Conservation (phyloP, 345 rosid species). For the Schrenkiella parvula region DNA sequence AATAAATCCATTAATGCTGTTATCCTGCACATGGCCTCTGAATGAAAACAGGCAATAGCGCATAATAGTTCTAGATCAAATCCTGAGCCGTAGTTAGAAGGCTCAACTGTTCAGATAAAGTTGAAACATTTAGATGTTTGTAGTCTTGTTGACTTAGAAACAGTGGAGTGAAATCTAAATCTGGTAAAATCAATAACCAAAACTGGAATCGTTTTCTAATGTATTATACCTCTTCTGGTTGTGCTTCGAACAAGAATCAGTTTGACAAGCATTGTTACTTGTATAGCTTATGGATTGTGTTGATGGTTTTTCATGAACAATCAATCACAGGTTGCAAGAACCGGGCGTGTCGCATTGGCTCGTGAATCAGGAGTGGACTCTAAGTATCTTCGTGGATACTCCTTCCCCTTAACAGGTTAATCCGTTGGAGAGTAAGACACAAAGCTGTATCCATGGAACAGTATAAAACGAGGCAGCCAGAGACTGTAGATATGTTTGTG, state of each 20-base stretch:
- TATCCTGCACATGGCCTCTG: neutral
- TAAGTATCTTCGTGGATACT: slow-evolving; percentile 75
- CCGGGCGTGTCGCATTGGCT: slow-evolving; percentile 80
- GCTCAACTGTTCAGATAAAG: neutral
- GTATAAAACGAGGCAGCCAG: neutral
- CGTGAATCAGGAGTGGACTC: slow-evolving; percentile 96
- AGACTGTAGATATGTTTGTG: neutral
- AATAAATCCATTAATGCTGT: neutral
- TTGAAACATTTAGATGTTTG: neutral
- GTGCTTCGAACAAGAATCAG: neutral
- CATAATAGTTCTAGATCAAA: neutral
- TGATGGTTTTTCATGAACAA: neutral
- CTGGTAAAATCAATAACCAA: neutral
- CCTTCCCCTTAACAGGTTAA: slow-evolving; percentile 50
- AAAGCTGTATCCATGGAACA: slow-evolving; percentile 7
- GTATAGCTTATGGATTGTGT: neutral
- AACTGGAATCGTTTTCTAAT: neutral
- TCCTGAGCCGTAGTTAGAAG: neutral
- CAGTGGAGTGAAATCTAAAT: neutral
- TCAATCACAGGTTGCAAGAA: slow-evolving; percentile 71
- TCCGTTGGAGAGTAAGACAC: neutral
- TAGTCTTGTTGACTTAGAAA: neutral
- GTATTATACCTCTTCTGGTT: neutral
- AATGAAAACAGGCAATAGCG: neutral
- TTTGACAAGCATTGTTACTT: neutral